Evolutionary conservation across 352 stramenopile species (phyloP), one percentile per base, ranked within the genome.

Genomic region (Thraustochytrium striatum): DNA sequence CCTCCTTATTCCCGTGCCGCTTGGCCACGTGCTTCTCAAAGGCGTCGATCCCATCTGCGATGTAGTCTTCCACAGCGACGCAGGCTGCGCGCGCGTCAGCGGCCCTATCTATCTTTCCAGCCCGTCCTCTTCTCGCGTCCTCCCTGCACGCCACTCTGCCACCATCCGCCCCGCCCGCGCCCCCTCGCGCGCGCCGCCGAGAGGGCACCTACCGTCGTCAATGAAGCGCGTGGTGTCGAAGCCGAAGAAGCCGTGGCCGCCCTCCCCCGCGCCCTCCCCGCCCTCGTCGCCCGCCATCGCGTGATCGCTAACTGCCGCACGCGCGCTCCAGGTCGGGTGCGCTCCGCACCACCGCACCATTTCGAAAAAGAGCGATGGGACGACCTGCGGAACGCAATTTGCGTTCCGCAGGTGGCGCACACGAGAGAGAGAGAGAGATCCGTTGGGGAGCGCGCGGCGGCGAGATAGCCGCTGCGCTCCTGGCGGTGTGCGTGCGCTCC

Each of bases 21-120:
- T 70, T 70, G 13, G 59, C 13, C 9, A 75, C 25, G 35, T 38
- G 43, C 21, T n/a, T 30, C 47, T 75, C 65, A 39, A 75, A 25
- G 11, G 61, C 65, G 30, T 75, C 65, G 25, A 75, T 25, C 16
- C 44, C 65, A 43, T 75, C 65, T 11, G 65, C 43, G 25, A 75
- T 75, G 65, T 75, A 75, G 65, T 75, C 65, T 21, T 75, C 65
- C 25, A 75, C 68, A 21, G 52, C 68, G 36, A 55, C 68, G 35
- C 65, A 75, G 44, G 32, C 65, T 75, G 28, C 68, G 33, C 47
- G 25, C 16, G 25, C 16, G 47, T 25, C 47, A 55, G 47, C 25
- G 16, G 25, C 47, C 47, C 16, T 55, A 55, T 25, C 16, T 25
- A 55, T 25, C 16, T 55, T n/a, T n/a, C n/a, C n/a, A n/a, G n/a